A percentile compares a stretch with the other conserved stretches of the same genome.
Conservation (phyloP, 306 rosid species). For the Cucumis cinereus region DNA sequence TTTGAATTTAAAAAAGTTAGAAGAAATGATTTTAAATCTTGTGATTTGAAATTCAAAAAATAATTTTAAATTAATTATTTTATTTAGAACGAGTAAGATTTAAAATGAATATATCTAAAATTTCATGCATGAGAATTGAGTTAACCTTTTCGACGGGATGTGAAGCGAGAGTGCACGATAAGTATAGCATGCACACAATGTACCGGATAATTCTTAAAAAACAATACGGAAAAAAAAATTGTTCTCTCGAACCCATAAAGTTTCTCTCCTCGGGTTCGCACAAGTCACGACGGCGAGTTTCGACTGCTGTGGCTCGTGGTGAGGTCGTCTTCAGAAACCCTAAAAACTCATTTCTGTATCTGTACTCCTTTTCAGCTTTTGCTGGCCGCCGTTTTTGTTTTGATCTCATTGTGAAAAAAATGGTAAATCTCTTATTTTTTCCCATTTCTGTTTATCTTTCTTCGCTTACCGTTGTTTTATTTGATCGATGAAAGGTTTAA, state of each 20-base stretch:
- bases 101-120: too few species aligned
- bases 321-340: constrained; percentile 7
- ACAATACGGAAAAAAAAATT: not conserved
- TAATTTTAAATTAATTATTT: too few species aligned
- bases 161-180: not conserved
- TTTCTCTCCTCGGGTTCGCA: not conserved
- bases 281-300: not conserved
- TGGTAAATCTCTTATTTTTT: not conserved
- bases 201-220: not conserved
- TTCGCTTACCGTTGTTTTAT: not conserved
- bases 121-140: too few species aligned
- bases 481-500: not conserved
- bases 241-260: not conserved
- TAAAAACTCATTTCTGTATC: not conserved
- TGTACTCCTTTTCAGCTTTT: not conserved
- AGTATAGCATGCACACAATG: not conserved
- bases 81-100: too few species aligned
- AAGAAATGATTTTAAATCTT: too few species aligned
- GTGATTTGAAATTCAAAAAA: too few species aligned
- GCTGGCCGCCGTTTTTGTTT: not conserved
- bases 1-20: too few species aligned
- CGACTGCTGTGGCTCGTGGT: not conserved
- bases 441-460: not conserved
- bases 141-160: too few species aligned
- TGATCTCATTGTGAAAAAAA: not conserved